These are phyloP conservation scores for Arabidopsis suecica DNA, from an alignment of 345 rosid species.

Conservation along the genomic window DNA sequence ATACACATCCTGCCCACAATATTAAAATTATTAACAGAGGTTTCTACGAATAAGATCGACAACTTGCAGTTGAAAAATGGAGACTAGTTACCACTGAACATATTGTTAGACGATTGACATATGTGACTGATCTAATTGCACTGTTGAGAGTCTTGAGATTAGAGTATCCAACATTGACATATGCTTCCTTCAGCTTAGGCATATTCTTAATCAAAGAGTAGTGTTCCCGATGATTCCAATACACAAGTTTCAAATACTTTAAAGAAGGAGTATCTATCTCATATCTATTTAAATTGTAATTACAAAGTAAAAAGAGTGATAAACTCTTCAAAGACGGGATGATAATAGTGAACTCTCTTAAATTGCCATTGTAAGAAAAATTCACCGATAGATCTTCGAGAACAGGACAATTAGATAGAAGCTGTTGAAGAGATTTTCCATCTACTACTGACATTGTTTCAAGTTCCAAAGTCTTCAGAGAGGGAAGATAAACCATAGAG, in stretches of 20 bases:
- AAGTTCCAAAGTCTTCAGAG: constrained; percentile 2
- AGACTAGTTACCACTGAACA: constrained; percentile 5
- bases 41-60: background rate
- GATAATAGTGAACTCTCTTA: background rate
- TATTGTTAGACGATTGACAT: constrained; percentile 21
- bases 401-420: constrained; percentile 4
- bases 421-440: background rate
- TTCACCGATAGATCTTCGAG: background rate
- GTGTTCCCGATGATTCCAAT: background rate
- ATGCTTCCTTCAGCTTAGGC: constrained; percentile 13
- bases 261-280: constrained; percentile 14
- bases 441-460: background rate
- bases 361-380: too few species aligned
- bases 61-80: background rate
- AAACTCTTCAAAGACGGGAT: constrained; percentile 6
- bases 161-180: background rate
- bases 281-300: background rate
- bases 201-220: background rate
- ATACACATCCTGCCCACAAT: background rate
- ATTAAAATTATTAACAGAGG: background rate
- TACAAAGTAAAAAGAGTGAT: background rate
- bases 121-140: background rate
- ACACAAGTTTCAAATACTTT: background rate
- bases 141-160: background rate
- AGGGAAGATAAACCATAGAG: constrained; percentile 1